Conservation (phyloP, 1,139 yeast species). For the Candida buenavistaensis region DNA sequence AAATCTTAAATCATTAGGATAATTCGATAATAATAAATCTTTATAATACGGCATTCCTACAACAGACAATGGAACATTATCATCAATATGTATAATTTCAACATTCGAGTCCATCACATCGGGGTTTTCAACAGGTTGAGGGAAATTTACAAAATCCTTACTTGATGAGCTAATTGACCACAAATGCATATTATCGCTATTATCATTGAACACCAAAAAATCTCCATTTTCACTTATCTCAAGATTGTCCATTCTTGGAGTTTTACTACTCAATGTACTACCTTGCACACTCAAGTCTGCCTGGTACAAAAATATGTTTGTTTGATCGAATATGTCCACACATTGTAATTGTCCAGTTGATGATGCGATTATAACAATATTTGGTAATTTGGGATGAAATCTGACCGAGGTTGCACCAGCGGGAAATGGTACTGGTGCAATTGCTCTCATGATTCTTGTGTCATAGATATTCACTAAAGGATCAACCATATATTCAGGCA, state of each 20-base stretch:
- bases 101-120: constrained; percentile 29
- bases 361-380: constrained; percentile 74
- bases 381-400: constrained; percentile 85
- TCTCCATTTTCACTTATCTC: constrained; percentile 83
- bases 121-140: constrained; percentile 54
- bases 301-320: constrained; percentile 60
- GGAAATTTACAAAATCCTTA: constrained; percentile 46
- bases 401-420: constrained; percentile 86
- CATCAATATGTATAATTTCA: constrained; percentile 35
- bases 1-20: constrained; percentile 65
- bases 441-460: constrained; percentile 66
- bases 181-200: constrained; percentile 62
- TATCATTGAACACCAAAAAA: constrained; percentile 68
- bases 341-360: constrained; percentile 81
- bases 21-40: constrained; percentile 75
- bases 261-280: constrained; percentile 11
- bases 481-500: constrained; percentile 48
- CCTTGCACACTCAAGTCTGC: constrained; percentile 48
- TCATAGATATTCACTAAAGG: constrained; percentile 86
- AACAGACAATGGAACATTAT: constrained; percentile 57
- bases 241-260: constrained; percentile 50
- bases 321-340: constrained; percentile 78
- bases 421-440: constrained; percentile 84
- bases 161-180: constrained; percentile 59
- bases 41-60: constrained; percentile 89